Conservation (phyloP, 495 filamentous ascomycete species). For the Durotheca rogersii region DNA sequence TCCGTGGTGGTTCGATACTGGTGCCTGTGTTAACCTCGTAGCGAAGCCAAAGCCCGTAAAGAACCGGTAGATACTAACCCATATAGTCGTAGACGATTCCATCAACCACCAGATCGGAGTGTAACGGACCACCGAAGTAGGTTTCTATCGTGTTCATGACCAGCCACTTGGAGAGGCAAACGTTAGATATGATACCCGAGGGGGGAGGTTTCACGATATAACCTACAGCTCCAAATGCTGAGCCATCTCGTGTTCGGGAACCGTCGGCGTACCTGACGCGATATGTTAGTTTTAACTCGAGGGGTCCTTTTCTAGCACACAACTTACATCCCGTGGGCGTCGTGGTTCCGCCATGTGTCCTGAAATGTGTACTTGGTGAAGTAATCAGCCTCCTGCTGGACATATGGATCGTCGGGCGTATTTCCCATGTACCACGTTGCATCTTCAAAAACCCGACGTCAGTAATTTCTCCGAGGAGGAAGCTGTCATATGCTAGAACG, state of each 20-base stretch:
- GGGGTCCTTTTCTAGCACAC: not conserved
- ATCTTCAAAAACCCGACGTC: conserved; percentile 40
- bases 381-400: conserved; percentile 54
- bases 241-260: conserved; percentile 45
- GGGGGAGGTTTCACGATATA: not conserved
- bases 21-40: not conserved
- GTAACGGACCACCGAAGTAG: conserved; percentile 57
- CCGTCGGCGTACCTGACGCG: conserved; percentile 49
- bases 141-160: conserved; percentile 63
- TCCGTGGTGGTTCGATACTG: conserved; percentile 58
- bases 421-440: conserved; percentile 60
- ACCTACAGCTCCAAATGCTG: conserved; percentile 48
- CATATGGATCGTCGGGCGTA: conserved; percentile 54
- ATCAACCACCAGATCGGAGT: conserved; percentile 58
- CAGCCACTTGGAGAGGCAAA: conserved; percentile 42
- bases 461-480: conserved; percentile 14
- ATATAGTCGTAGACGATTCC: conserved; percentile 50
- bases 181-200: conserved; percentile 2
- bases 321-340: conserved; percentile 51
- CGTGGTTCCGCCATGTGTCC: conserved; percentile 53
- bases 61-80: conserved; percentile 14
- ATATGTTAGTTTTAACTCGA: not conserved
- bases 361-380: conserved; percentile 63
- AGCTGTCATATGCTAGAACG: conserved; percentile 1
- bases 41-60: not conserved